Base-by-base conservation (phyloP, 164 flowering plant species). In the Tetracentron sinense region DNA sequence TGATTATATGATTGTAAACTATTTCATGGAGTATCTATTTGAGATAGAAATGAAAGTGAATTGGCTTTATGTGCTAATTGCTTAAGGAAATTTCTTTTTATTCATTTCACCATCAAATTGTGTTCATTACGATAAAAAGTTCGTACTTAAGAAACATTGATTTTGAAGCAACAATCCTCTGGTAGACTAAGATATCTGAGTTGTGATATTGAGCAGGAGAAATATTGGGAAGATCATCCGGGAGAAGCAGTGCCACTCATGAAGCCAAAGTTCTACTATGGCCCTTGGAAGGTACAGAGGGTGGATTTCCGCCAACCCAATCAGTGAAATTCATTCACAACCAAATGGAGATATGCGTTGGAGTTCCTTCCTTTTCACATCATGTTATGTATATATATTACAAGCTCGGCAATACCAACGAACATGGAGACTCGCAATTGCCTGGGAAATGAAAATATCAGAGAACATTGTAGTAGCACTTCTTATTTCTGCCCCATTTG, bases 201-300 rank as follows among this genome's bases (percentile, higher is more conserved):
- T 49, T 62, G n/a, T 66, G 54, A 7, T 54, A n/a, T 58, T 56
- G 62, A 60, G 42, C 90, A 92, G 98, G 98, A 92, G 68, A 90
- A 83, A 58, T 90, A 85, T 72, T 90, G 98, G 96, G 96, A 92
- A 77, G 92, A 85, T 11, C 98, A 92, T 49, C 97, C 97, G 31
- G 97, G 98, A 47, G 80, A 90, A 70, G 79, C 69, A 12, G 92
- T 85, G 30, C 95, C 95, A 22, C 55, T 92, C 2, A 92, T 89
- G 97, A 72, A 64, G 63, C 98, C 98, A 7, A 81, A 66, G 57
- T 89, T 84, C 66, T 89, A 92, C 66, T 62, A 53, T 17, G 96
- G 96, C 19, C 89, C 88, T 54, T 92, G 96, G 98, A 89, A 67
- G 72, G 82, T 89, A 20, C 23, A 49, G 27, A 73, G 76, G 64